Percentiles rank a stretch among this genome's conserved stretches.
phyloP scores from a whole-genome alignment of 2,329 filamentous ascomycete species.

The Herpotrichia juniperi region DNA sequence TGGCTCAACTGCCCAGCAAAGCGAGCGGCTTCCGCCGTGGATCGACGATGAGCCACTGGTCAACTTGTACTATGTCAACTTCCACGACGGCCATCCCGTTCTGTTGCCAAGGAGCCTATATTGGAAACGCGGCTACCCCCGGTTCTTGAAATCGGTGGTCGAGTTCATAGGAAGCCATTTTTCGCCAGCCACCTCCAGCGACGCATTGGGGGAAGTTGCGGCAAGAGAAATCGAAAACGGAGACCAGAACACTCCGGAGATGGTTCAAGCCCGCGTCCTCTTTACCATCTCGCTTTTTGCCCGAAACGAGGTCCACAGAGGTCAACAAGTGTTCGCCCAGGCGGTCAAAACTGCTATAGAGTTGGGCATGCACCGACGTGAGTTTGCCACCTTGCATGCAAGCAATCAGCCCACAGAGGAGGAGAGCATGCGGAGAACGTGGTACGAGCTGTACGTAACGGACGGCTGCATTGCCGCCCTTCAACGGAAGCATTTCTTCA shows the following conservation, averaged over 20 bases:
- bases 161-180: slow-evolving; percentile 60
- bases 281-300: slow-evolving; percentile 77
- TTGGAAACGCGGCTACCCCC: slow-evolving; percentile 43
- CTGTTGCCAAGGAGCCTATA: slow-evolving; percentile 52
- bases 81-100: slow-evolving; percentile 59
- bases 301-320: slow-evolving; percentile 69
- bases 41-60: slow-evolving; percentile 41
- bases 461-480: slow-evolving; percentile 83
- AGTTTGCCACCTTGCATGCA: slow-evolving; percentile 68
- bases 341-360: slow-evolving; percentile 74
- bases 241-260: slow-evolving; percentile 47
- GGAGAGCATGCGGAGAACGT: slow-evolving; percentile 83
- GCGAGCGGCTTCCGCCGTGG: background rate
- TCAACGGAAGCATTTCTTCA: slow-evolving; percentile 70
- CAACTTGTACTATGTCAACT: slow-evolving; percentile 57
- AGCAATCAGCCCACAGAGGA: slow-evolving; percentile 68
- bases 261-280: slow-evolving; percentile 76
- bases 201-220: slow-evolving; percentile 39
- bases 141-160: slow-evolving; percentile 55
- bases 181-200: slow-evolving; percentile 46
- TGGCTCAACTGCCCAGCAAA: background rate
- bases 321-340: slow-evolving; percentile 66
- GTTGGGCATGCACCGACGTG: slow-evolving; percentile 72
- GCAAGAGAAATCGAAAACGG: slow-evolving; percentile 13
- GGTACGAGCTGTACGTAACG: slow-evolving; percentile 81